phyloP scores from a whole-genome alignment of 1,284 basidiomycete genomes.

The Ganoderma boninense region DNA sequence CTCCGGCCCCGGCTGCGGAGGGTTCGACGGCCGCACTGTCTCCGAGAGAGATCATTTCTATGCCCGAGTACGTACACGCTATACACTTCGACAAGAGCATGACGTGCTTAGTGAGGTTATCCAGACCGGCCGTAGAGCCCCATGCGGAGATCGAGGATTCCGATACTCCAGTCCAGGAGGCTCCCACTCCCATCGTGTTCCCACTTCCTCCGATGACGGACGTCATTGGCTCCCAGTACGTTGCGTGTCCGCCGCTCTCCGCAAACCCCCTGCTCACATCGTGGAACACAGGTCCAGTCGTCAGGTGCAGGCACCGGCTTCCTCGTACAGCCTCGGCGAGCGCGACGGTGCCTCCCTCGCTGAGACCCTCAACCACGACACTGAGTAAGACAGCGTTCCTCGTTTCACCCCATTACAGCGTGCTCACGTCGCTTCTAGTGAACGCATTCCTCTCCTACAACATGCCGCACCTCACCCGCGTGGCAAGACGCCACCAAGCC shows the following conservation, averaged over 20 bases:
- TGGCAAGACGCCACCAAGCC: slow-evolving; percentile 25
- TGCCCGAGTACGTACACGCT: slow-evolving; percentile 31
- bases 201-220: slow-evolving; percentile 49
- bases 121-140: slow-evolving; percentile 23
- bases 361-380: slow-evolving; percentile 34
- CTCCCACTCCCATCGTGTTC: slow-evolving; percentile 36
- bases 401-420: slow-evolving; percentile 2
- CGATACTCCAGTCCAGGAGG: slow-evolving; percentile 22
- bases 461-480: slow-evolving; percentile 13
- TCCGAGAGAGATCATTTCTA: slow-evolving; percentile 37
- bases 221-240: slow-evolving; percentile 46
- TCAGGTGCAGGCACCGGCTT: slow-evolving; percentile 23
- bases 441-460: slow-evolving; percentile 48
- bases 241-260: background rate
- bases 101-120: background rate
- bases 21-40: slow-evolving; percentile 28
- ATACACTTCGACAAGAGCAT: background rate
- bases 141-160: slow-evolving; percentile 4
- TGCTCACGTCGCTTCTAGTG: slow-evolving; percentile 35
- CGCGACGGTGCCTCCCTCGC: slow-evolving; percentile 30
- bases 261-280: background rate
- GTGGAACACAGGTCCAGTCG: slow-evolving; percentile 24
- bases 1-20: slow-evolving; percentile 17
- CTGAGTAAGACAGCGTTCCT: slow-evolving; percentile 32
- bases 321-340: slow-evolving; percentile 42